These are phyloP conservation scores for Saccharomyces hybrid DNA, from an alignment of 1,139 yeast species.

Conservation along the genomic window DNA sequence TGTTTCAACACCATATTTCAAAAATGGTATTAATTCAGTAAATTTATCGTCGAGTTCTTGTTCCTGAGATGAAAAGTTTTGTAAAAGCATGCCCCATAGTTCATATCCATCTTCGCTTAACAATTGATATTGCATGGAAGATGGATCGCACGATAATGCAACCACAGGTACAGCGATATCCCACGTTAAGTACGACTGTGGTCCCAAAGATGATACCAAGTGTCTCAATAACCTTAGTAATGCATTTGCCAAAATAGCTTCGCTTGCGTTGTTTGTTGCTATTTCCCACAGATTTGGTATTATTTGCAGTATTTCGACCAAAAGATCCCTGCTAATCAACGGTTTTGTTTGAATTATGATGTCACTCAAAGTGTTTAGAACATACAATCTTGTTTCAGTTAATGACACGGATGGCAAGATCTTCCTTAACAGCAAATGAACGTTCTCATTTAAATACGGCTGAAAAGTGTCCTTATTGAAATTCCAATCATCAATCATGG, in stretches of 20 bases:
- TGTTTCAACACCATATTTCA: constrained; percentile 41
- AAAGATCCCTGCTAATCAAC: constrained; percentile 43
- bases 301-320: constrained; percentile 48
- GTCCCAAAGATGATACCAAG: constrained; percentile 57
- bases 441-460: constrained; percentile 53
- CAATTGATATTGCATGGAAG: constrained; percentile 52
- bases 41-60: constrained; percentile 22
- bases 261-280: constrained; percentile 44
- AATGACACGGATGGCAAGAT: constrained; percentile 43
- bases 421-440: constrained; percentile 40
- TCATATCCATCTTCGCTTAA: constrained; percentile 84
- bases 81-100: constrained; percentile 67
- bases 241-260: constrained; percentile 62
- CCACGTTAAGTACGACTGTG: constrained; percentile 52
- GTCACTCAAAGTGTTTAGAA: constrained; percentile 58
- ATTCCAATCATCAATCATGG: constrained; percentile 79
- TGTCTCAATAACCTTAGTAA: constrained; percentile 64
- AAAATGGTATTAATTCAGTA: constrained; percentile 27
- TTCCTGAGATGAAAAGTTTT: constrained; percentile 36
- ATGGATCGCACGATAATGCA: constrained; percentile 53
- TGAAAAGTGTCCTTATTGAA: constrained; percentile 60
- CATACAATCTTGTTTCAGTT: constrained; percentile 68
- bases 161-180: constrained; percentile 61
- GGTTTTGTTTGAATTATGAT: constrained; percentile 62
- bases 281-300: constrained; percentile 73